Evolutionary conservation across 1,284 basidiomycete genomes (phyloP).

Genomic region (Apiotrichum porosum): DNA sequence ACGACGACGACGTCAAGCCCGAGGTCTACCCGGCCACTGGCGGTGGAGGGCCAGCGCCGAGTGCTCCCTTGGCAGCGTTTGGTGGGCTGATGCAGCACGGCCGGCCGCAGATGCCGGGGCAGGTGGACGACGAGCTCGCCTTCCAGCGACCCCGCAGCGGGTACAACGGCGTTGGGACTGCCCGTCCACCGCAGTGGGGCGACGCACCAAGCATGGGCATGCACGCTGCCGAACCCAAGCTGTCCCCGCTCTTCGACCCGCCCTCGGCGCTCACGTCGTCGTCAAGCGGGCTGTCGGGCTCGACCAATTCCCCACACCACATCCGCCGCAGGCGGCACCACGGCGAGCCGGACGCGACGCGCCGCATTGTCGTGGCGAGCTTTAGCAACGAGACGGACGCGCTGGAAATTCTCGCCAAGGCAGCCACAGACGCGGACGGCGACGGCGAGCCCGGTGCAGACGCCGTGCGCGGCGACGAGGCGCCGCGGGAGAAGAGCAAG

Average conservation of each 20-base stretch:
- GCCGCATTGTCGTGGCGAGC: slow-evolving; percentile 44
- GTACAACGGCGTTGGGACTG: too few species aligned
- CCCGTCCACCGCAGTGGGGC: too few species aligned
- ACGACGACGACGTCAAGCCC: slow-evolving; percentile 18
- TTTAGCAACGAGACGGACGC: slow-evolving; percentile 50
- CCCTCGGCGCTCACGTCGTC: slow-evolving; percentile 12
- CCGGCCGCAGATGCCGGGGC: slow-evolving; percentile 16
- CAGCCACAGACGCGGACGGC: slow-evolving; percentile 36
- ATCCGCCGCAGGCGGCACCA: slow-evolving; percentile 4
- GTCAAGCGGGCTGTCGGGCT: slow-evolving; percentile 21
- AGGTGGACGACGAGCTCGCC: too few species aligned
- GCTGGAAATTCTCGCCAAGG: slow-evolving; percentile 47
- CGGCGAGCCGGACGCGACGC: slow-evolving; percentile 27
- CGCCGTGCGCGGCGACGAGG: slow-evolving; percentile 17
- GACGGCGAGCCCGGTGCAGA: slow-evolving; percentile 13
- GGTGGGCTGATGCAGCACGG: too few species aligned
- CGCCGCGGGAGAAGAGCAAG: background rate
- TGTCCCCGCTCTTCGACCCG: slow-evolving; percentile 17
- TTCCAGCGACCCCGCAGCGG: too few species aligned
- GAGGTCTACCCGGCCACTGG: slow-evolving; percentile 16
- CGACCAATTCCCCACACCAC: slow-evolving; percentile 18
- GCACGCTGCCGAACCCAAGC: too few species aligned
- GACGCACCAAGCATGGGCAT: too few species aligned
- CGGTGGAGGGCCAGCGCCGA: too few species aligned
- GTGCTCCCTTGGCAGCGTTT: too few species aligned